Conservation (phyloP, 2,329 filamentous ascomycete species). For the Aotearoamyces nothofagi region DNA sequence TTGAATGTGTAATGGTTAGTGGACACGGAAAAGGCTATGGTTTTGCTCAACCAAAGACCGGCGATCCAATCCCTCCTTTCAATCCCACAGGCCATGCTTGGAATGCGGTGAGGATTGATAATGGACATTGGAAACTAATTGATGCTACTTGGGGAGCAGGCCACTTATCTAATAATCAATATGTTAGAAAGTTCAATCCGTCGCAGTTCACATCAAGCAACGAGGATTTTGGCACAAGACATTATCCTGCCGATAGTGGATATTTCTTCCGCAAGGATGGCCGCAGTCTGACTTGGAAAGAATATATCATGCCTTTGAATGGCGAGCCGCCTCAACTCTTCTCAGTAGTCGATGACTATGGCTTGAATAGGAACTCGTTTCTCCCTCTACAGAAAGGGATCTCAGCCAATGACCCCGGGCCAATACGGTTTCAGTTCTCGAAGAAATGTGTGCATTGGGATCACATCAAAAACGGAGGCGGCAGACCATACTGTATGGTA, state of each 20-base stretch:
- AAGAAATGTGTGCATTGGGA: constrained; percentile 75
- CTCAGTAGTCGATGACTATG: constrained; percentile 29
- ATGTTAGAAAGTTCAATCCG: constrained; percentile 54
- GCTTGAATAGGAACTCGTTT: constrained; percentile 41
- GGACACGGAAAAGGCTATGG: constrained; percentile 85
- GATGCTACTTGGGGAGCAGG: constrained; percentile 93
- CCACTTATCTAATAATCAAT: constrained; percentile 39
- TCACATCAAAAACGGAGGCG: constrained; percentile 48
- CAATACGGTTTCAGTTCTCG: constrained; percentile 66
- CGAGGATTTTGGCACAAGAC: constrained; percentile 64
- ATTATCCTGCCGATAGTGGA: constrained; percentile 56
- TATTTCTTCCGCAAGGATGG: constrained; percentile 68
- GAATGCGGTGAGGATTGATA: constrained; percentile 84
- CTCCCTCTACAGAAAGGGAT: constrained; percentile 45
- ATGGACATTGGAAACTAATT: constrained; percentile 78
- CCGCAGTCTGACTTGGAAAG: constrained; percentile 55
- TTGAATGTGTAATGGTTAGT: constrained; percentile 59
- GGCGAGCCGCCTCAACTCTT: constrained; percentile 31
- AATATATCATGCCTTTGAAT: constrained; percentile 56
- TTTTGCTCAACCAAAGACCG: constrained; percentile 44
- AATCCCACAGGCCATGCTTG: constrained; percentile 63
- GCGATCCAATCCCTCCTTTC: constrained; percentile 48
- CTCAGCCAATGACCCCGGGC: constrained; percentile 38
- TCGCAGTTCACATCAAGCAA: constrained; percentile 47
- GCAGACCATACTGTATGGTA: constrained; percentile 53